Evolutionary conservation across 2,329 filamentous ascomycete species (phyloP).

Genomic region (Penicillium olsonii): DNA sequence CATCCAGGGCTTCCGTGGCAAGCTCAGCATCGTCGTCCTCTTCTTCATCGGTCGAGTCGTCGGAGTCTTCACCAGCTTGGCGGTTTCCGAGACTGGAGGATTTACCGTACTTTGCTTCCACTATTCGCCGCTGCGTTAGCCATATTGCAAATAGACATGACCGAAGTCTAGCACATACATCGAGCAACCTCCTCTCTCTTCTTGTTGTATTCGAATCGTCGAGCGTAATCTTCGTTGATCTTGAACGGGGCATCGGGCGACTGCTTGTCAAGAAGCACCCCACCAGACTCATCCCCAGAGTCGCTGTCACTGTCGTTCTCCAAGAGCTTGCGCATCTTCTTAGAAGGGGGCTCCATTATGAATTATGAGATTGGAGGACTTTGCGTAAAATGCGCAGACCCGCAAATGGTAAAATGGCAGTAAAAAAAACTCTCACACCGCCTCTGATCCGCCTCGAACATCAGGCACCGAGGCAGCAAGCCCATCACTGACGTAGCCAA

Average conservation of each 20-base stretch:
- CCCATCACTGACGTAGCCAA: slow-evolving; percentile 38
- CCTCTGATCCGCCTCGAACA: slow-evolving; percentile 16
- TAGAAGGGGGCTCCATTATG: slow-evolving; percentile 45
- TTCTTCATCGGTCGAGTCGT: slow-evolving; percentile 69
- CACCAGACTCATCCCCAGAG: slow-evolving; percentile 42
- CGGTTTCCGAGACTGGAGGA: slow-evolving; percentile 39
- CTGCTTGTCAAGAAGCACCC: slow-evolving; percentile 36
- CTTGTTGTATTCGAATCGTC: slow-evolving; percentile 93
- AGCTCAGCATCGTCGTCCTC: slow-evolving; percentile 91
- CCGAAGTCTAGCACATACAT: slow-evolving; percentile 30
- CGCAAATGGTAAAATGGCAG: slow-evolving; percentile 29
- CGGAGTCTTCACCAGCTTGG: slow-evolving; percentile 48
- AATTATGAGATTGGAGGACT: slow-evolving; percentile 5
- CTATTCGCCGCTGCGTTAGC: slow-evolving; percentile 45
- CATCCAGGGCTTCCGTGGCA: slow-evolving; percentile 80
- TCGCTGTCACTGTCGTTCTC: slow-evolving; percentile 45
- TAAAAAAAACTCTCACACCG: slow-evolving; percentile 34
- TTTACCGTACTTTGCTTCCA: slow-evolving; percentile 83
- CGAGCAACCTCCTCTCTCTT: slow-evolving; percentile 81
- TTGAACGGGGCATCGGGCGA: slow-evolving; percentile 58
- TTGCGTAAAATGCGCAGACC: slow-evolving; percentile 8
- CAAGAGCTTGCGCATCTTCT: slow-evolving; percentile 43
- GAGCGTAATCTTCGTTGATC: slow-evolving; percentile 88
- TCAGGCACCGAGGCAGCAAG: slow-evolving; percentile 12
- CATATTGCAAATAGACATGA: not conserved